phyloP scores from a whole-genome alignment of 192 early-diverging fungal species.

The Jimgerdemannia lactiflua region DNA sequence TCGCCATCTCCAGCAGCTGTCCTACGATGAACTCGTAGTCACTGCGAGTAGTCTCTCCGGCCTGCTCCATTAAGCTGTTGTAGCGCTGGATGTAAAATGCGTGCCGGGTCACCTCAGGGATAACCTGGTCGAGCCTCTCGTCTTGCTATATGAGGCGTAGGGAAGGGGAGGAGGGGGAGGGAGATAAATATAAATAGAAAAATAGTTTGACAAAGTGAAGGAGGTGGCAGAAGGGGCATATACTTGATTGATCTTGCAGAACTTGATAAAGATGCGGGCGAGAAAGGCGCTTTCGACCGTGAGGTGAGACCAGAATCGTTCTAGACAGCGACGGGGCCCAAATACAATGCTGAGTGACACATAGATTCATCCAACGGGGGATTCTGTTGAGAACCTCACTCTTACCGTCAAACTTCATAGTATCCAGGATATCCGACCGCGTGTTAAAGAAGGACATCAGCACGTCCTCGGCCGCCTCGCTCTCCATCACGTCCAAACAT shows the following conservation, averaged over 20 bases:
- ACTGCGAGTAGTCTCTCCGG: slow-evolving; percentile 40
- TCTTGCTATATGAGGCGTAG: slow-evolving; percentile 42
- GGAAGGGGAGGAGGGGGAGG: slow-evolving; percentile 15
- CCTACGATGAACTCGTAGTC: slow-evolving; percentile 65
- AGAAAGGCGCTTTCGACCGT: slow-evolving; percentile 51
- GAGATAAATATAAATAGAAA: slow-evolving; percentile 8
- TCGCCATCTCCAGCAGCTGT: slow-evolving; percentile 76
- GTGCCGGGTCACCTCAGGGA: slow-evolving; percentile 65
- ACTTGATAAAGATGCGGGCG: slow-evolving; percentile 37
- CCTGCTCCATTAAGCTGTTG: slow-evolving; percentile 46
- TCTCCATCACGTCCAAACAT: slow-evolving; percentile 70
- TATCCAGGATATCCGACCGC: slow-evolving; percentile 64
- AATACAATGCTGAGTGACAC: background rate
- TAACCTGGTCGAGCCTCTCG: slow-evolving; percentile 57
- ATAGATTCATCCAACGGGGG: background rate
- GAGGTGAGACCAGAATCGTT: slow-evolving; percentile 54
- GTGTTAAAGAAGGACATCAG: slow-evolving; percentile 61
- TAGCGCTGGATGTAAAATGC: slow-evolving; percentile 56
- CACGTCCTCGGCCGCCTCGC: slow-evolving; percentile 56
- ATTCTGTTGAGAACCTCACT: background rate
- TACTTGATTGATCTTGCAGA: slow-evolving; percentile 34
- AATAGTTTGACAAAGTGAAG: background rate
- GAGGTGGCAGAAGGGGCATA: background rate
- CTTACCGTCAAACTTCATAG: slow-evolving; percentile 55
- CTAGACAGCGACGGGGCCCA: slow-evolving; percentile 15